Base-by-base conservation (phyloP, 176 grass and related monocot species). In the Otatea glauca region DNA sequence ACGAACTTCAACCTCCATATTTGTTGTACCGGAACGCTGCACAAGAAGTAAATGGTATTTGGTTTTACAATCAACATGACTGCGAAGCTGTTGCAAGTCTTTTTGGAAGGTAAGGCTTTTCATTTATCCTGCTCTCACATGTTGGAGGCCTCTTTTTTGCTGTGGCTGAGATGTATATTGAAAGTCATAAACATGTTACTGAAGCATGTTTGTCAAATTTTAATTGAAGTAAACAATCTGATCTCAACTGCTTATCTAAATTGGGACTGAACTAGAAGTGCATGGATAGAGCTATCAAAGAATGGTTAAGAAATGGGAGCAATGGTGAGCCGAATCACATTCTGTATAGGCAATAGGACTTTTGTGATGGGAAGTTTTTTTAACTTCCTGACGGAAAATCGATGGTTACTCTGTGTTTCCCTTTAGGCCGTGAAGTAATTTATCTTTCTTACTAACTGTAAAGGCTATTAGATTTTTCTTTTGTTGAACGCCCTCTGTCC, bases 41-140 rank as follows among this genome's bases (percentile, higher is more conserved):
- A 70, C 92, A 94, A 80, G 92, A 97, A 91, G 92, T 93, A 68
- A 92, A 94, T 90, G 95, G 90, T 61, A 93, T 97, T 77, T 97
- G 95, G 95, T 97, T 97, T 91, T 97, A 97, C 71, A 94, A 91
- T 27, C 87, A 92, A 79, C 71, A 88, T 42, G 92, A 97, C 59
- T 97, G 89, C 37, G 88, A 94, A 86, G 84, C 92, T 86, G 86
- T 93, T 50, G 86, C 92, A 2, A 93, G 88, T 84, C 79, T 97
- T 79, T 97, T 97, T 79, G 87, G 84, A 74, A 94, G 92, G 94
- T 97, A 81, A 51, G 18, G 2, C 32, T 58, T 82, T 38, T 81
- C 17, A 65, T 7, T 0, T 78, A n/a, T 70, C 39, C 0, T 56
- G 1, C 55, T 45, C 38, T 16, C 7, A 16, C 9, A 4, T 70